phyloP scores from a whole-genome alignment of 192 early-diverging fungal genomes.

The Dissophora globulifera region DNA sequence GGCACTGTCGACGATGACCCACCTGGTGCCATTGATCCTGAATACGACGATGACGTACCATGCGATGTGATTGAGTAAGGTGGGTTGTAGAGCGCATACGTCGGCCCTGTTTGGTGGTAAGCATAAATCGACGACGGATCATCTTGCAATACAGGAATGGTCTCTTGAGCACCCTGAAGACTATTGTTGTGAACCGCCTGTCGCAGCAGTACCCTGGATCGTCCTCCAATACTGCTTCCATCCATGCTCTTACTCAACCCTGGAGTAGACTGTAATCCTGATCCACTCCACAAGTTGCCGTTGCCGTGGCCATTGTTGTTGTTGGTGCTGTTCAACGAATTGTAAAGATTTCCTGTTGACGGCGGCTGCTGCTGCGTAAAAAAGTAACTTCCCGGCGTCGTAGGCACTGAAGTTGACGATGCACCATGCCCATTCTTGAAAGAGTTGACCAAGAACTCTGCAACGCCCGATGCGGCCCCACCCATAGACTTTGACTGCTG shows the following conservation, averaged over 20 bases:
- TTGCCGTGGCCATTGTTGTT: not conserved
- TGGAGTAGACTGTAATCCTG: constrained; percentile 8
- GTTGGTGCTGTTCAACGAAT: not conserved
- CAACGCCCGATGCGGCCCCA: constrained; percentile 23
- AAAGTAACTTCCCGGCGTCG: constrained; percentile 17
- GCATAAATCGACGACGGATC: constrained; percentile 42
- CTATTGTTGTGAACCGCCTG: constrained; percentile 4
- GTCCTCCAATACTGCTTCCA: not conserved
- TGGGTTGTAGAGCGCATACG: constrained; percentile 42
- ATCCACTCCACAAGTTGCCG: too few species aligned
- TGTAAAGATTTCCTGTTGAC: too few species aligned
- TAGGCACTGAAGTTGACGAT: constrained; percentile 23
- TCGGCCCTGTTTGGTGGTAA: constrained; percentile 17
- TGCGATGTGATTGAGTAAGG: constrained; percentile 31
- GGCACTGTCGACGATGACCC: constrained; percentile 24
- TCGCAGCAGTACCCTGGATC: constrained; percentile 13
- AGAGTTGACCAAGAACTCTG: constrained; percentile 46
- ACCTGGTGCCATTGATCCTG: constrained; percentile 10
- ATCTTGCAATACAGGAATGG: constrained; percentile 11
- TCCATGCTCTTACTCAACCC: not conserved
- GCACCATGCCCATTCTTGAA: constrained; percentile 29
- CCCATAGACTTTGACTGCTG: constrained; percentile 17
- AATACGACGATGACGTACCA: constrained; percentile 20
- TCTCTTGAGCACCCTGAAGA: constrained; percentile 1
- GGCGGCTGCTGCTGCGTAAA: too few species aligned